Evolutionary conservation across 257 asterid genomes (phyloP).

Genomic region (Vinca minor): DNA sequence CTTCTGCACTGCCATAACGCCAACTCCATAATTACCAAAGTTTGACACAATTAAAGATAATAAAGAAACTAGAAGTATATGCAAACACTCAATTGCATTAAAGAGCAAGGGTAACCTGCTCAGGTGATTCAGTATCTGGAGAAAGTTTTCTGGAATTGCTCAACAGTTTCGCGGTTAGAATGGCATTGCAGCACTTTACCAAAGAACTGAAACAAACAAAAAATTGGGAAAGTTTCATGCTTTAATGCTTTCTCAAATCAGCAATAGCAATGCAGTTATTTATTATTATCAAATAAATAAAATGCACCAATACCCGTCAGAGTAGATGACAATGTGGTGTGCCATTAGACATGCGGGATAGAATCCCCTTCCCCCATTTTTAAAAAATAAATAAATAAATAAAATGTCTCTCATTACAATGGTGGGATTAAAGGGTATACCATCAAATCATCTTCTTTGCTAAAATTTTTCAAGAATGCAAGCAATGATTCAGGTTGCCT

Average conservation of each 20-base stretch:
- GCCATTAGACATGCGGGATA: too few species aligned
- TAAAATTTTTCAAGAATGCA: slow-evolving; percentile 62
- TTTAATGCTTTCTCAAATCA: neutral
- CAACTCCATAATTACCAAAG: slow-evolving; percentile 13
- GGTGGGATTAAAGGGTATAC: slow-evolving; percentile 24
- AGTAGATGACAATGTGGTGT: too few species aligned
- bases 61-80: neutral
- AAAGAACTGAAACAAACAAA: slow-evolving; percentile 56
- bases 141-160: slow-evolving; percentile 39
- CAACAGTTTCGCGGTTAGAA: slow-evolving; percentile 41
- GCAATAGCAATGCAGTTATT: neutral
- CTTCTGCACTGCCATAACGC: slow-evolving; percentile 53
- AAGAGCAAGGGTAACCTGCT: slow-evolving; percentile 46
- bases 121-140: slow-evolving; percentile 57
- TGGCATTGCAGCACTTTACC: slow-evolving; percentile 53
- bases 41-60: neutral
- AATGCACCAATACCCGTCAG: too few species aligned
- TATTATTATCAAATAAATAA: neutral
- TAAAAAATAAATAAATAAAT: too few species aligned
- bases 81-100: neutral
- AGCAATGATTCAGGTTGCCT: slow-evolving; percentile 51
- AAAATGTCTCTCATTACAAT: too few species aligned
- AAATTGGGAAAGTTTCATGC: neutral
- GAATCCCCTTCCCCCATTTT: too few species aligned
- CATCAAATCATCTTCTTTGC: slow-evolving; percentile 45